Evolutionary conservation across 192 early-diverging fungal species (phyloP).

Genomic region (Chytriomyces sp.): DNA sequence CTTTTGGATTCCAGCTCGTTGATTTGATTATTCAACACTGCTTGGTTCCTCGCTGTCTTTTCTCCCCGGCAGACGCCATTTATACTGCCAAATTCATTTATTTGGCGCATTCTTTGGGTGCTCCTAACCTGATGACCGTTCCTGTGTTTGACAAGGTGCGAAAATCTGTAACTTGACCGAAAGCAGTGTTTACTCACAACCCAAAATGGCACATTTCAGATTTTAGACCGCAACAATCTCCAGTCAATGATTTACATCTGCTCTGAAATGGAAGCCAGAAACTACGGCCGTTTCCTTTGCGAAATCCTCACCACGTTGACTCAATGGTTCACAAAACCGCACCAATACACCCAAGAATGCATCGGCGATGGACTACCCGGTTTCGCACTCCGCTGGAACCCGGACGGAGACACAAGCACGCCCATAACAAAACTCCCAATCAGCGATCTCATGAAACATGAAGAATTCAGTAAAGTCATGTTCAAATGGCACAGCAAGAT

Average conservation of each 20-base stretch:
- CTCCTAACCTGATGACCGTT: conserved; percentile 71
- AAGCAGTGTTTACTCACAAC: neutral
- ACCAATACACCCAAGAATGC: conserved; percentile 60
- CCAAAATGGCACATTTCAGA: conserved; percentile 22
- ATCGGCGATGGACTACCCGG: conserved; percentile 66
- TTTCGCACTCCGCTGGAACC: conserved; percentile 71
- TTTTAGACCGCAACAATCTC: conserved; percentile 51
- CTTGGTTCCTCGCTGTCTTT: conserved; percentile 68
- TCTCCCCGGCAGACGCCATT: conserved; percentile 72
- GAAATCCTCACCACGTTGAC: conserved; percentile 62
- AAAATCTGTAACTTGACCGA: neutral
- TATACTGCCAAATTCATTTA: conserved; percentile 77
- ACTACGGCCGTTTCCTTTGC: conserved; percentile 72
- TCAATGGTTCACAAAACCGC: conserved; percentile 58
- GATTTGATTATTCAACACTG: conserved; percentile 70
- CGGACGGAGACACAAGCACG: conserved; percentile 29
- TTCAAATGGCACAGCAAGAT: conserved; percentile 78
- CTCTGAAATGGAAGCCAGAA: conserved; percentile 76
- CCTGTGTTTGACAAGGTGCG: conserved; percentile 71
- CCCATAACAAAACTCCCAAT: conserved; percentile 43
- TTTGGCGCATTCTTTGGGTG: conserved; percentile 72
- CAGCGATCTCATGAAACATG: conserved; percentile 58
- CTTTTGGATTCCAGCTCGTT: conserved; percentile 43
- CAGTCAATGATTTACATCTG: conserved; percentile 59
- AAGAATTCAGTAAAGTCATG: conserved; percentile 67